Percentiles rank a stretch among this genome's conserved stretches.
phyloP scores from a whole-genome alignment of 306 rosid species.

The Crataegus laevigata region DNA sequence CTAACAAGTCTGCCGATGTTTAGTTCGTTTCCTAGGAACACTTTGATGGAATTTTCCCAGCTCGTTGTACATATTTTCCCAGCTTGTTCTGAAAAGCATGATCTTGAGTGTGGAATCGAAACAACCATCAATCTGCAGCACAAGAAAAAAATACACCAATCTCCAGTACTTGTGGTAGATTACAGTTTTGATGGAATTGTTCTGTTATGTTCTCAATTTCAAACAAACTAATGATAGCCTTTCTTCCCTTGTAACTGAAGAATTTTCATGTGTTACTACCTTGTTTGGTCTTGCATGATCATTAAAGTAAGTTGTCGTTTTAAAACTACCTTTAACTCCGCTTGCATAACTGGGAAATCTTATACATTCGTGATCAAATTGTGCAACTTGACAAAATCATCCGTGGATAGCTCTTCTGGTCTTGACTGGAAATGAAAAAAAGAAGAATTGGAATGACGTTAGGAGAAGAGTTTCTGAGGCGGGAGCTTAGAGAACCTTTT shows the following conservation, averaged over 20 bases:
- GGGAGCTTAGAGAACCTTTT: neutral
- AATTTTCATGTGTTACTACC: neutral
- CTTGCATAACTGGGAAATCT: neutral
- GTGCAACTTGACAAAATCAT: conserved; percentile 73
- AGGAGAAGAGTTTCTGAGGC: neutral
- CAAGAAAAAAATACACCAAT: neutral
- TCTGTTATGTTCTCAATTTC: neutral
- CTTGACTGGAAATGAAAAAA: conserved; percentile 50
- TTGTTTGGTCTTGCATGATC: neutral
- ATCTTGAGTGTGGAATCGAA: neutral
- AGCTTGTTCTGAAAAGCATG: neutral
- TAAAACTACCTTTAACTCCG: neutral
- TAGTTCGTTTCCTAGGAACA: neutral
- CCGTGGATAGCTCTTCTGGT: conserved; percentile 78
- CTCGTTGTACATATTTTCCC: neutral
- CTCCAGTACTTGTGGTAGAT: neutral
- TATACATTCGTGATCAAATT: conserved; percentile 49
- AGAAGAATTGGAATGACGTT: neutral
- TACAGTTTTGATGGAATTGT: neutral
- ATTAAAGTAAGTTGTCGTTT: neutral
- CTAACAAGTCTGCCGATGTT: neutral
- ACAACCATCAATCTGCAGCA: neutral
- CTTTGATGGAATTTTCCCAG: neutral
- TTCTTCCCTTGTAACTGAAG: neutral
- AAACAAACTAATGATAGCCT: neutral